These are phyloP conservation scores for Suillus spraguei DNA, from an alignment of 768 basidiomycete genomes.

Conservation along the genomic window DNA sequence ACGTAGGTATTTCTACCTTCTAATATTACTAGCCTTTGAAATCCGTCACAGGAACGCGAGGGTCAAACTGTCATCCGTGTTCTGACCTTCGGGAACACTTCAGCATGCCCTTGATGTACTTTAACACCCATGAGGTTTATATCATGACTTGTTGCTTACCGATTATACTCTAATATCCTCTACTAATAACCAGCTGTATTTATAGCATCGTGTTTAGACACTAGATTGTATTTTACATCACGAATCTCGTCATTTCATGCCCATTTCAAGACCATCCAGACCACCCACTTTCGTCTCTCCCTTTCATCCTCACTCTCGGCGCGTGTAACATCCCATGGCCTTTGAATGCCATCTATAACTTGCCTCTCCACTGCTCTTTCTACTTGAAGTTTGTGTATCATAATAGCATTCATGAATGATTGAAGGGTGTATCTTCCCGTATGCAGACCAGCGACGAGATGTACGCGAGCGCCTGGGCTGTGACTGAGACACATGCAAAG, in stretches of 20 bases:
- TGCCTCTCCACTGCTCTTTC: constrained; percentile 52
- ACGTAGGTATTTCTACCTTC: constrained; percentile 41
- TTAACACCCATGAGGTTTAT: background rate
- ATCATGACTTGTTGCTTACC: background rate
- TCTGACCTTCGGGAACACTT: constrained; percentile 29
- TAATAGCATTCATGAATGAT: constrained; percentile 51
- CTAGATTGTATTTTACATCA: background rate
- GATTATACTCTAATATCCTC: background rate
- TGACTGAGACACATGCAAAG: constrained; percentile 50
- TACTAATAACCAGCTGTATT: background rate
- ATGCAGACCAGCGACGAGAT: constrained; percentile 75
- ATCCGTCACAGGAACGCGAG: constrained; percentile 29
- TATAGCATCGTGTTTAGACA: background rate
- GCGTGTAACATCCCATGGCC: constrained; percentile 54
- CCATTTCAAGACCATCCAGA: constrained; percentile 67
- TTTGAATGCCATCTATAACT: constrained; percentile 38
- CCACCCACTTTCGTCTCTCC: constrained; percentile 71
- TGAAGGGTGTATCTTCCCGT: constrained; percentile 76
- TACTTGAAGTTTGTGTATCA: constrained; percentile 45
- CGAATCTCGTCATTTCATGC: constrained; percentile 14
- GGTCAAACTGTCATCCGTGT: constrained; percentile 36
- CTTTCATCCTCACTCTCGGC: constrained; percentile 61
- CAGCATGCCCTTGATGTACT: too few species aligned
- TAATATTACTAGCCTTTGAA: constrained; percentile 8
- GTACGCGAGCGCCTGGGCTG: constrained; percentile 47